phyloP scores from a whole-genome alignment of 1,284 basidiomycete species.

The Tylopilus sp. region DNA sequence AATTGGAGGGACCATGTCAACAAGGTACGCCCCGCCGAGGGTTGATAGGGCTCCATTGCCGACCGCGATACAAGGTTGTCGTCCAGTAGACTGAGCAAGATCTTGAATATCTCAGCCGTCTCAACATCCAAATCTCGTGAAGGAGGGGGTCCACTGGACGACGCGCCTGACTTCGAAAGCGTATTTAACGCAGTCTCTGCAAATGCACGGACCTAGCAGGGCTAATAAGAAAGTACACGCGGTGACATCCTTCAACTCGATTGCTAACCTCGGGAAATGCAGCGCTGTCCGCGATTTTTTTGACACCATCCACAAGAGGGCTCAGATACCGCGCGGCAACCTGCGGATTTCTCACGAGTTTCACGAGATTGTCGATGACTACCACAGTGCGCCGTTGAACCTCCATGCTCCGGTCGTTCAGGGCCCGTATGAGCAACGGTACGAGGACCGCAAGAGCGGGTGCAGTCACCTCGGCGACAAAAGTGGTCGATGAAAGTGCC shows the following conservation, averaged over 20 bases:
- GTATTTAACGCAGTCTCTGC: constrained; percentile 76
- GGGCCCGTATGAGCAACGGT: constrained; percentile 84
- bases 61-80: constrained; percentile 43
- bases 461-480: constrained; percentile 95
- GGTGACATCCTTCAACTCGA: constrained; percentile 12
- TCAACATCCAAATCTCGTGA: constrained; percentile 65
- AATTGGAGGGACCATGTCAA: constrained; percentile 60
- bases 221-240: constrained; percentile 16
- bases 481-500: constrained; percentile 89
- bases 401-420: constrained; percentile 96
- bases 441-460: constrained; percentile 96
- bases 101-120: constrained; percentile 49
- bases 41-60: constrained; percentile 42
- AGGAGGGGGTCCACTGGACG: constrained; percentile 58
- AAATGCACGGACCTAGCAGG: constrained; percentile 76
- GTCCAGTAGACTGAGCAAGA: constrained; percentile 61
- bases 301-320: constrained; percentile 85
- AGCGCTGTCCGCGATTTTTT: constrained; percentile 86
- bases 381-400: constrained; percentile 86
- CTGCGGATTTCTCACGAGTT: constrained; percentile 89
- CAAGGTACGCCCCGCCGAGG: constrained; percentile 46
- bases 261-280: constrained; percentile 86
- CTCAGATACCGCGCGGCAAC: constrained; percentile 89
- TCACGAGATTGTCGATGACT: constrained; percentile 95
- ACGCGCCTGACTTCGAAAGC: constrained; percentile 76